Conservation (phyloP, 768 basidiomycete genomes). For the Pholiota molesta region DNA sequence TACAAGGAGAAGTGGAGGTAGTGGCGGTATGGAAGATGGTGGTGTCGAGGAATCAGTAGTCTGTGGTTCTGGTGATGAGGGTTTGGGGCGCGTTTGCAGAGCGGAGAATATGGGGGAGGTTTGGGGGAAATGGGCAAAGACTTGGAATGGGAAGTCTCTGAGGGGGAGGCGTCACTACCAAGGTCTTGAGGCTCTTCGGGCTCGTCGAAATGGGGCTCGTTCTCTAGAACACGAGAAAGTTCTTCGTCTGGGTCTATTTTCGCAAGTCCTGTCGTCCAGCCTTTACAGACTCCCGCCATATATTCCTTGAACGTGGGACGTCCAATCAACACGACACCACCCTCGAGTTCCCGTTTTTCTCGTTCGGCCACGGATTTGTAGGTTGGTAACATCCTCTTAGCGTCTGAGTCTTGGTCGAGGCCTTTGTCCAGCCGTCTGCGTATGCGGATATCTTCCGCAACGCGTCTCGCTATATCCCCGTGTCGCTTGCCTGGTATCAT, state of each 20-base stretch:
- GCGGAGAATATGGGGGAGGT: conserved; percentile 37
- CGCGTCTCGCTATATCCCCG: conserved; percentile 80
- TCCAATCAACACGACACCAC: conserved; percentile 85
- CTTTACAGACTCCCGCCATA: conserved; percentile 81
- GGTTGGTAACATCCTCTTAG: conserved; percentile 51
- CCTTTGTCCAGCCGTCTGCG: conserved; percentile 71
- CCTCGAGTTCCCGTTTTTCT: conserved; percentile 66
- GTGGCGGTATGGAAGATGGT: conserved; percentile 62
- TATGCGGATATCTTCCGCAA: conserved; percentile 72
- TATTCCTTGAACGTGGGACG: conserved; percentile 95
- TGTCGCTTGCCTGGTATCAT: conserved; percentile 79
- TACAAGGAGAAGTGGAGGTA: conserved; percentile 81
- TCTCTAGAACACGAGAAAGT: conserved; percentile 66
- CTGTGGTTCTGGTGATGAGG: conserved; percentile 13
- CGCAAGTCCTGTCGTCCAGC: conserved; percentile 79
- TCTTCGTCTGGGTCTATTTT: conserved; percentile 72
- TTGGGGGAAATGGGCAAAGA: conserved; percentile 28
- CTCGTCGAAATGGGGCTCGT: conserved; percentile 82
- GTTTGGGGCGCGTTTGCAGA: conserved; percentile 23
- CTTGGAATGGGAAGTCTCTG: conserved; percentile 22
- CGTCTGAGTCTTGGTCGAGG: conserved; percentile 52
- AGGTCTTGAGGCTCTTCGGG: conserved; percentile 29
- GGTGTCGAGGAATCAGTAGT: conserved; percentile 29
- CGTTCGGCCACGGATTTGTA: conserved; percentile 54
- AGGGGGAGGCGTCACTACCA: conserved; percentile 10